Evolutionary conservation across 2,329 filamentous ascomycete species (phyloP), one percentile per base, ranked within the genome.

Genomic region (Aspergillus ochraceus): DNA sequence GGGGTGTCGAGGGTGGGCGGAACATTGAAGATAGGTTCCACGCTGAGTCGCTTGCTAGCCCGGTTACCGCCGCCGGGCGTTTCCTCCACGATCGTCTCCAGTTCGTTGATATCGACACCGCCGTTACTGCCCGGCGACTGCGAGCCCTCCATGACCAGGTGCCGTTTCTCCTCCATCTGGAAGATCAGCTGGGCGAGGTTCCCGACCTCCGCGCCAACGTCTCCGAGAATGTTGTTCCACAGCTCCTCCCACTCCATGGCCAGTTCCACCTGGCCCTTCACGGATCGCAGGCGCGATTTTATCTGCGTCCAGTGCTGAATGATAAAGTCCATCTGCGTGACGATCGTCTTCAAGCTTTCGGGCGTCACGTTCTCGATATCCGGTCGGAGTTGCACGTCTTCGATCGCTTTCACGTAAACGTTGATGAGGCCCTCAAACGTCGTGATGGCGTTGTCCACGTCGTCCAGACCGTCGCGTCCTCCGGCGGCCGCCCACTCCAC

Each of bases 221-320:
- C 94, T 49, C 93, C 94, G 2, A 99, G 81, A 3, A 98, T 94
- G 64, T 86, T 91, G 68, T 92, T 92, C 94, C 95, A 98, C 39
- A 99, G 82, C 77, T 98, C 93, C 75, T 97, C 93, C 94, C 94
- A 99, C 72, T 99, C 95, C 92, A 98, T 96, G 51, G 95, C 95
- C 60, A 97, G 88, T 76, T 98, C 95, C 19, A 99, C 94, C 71
- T 98, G 94, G 52, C 86, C 86, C 73, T 96, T 96, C 58, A 97
- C 90, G 26, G 79, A 88, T 64, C 89, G 90, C 54, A 99, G 80
- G 1, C 90, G 89, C 47, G 81, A 82, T 68, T 92, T 90, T 68
- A 97, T 94, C 65, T 88, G 87, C 49, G 87, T 83, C 95, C 95
- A 99, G 69, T 93, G 91, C 39, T 83, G 83, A 62, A 97, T 81